These are phyloP conservation scores for Logfia minima DNA, from an alignment of 129 eudicot species.

Conservation along the genomic window DNA sequence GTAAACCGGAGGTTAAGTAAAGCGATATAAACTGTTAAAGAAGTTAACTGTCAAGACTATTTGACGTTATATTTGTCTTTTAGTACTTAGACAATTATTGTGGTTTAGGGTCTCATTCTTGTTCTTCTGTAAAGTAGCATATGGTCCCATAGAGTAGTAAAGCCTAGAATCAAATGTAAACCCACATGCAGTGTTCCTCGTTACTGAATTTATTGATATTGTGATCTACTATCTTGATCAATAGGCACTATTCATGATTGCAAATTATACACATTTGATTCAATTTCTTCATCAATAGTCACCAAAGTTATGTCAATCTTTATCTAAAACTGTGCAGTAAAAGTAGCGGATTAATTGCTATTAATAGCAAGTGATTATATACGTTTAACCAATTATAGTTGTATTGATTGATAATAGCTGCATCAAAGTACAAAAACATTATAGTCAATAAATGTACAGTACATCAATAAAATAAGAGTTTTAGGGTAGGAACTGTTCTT, in stretches of 20 bases:
- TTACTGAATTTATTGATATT: conserved; percentile 32
- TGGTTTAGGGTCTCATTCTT: conserved; percentile 32
- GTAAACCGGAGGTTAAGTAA: not conserved
- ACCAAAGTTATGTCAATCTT: not conserved
- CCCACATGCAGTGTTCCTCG: conserved; percentile 42
- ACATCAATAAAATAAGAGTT: too few species aligned
- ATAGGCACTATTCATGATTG: conserved; percentile 19
- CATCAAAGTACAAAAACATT: not conserved
- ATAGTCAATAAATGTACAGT: not conserved
- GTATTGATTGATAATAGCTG: too few species aligned
- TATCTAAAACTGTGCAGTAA: too few species aligned
- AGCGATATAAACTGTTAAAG: not conserved
- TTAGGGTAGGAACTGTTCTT: too few species aligned
- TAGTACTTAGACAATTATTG: conserved; percentile 28
- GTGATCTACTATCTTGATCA: conserved; percentile 15
- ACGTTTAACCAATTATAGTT: too few species aligned
- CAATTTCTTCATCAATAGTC: not conserved
- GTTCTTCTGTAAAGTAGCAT: conserved; percentile 32
- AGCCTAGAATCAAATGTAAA: conserved; percentile 29
- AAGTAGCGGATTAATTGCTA: too few species aligned
- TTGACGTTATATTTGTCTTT: not conserved
- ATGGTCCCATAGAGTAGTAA: conserved; percentile 37
- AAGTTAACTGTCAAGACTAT: not conserved
- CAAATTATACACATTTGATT: conserved; percentile 16
- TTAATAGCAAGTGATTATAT: too few species aligned